phyloP scores from a whole-genome alignment of 257 asterid genomes.

The Cinchona pubescens region DNA sequence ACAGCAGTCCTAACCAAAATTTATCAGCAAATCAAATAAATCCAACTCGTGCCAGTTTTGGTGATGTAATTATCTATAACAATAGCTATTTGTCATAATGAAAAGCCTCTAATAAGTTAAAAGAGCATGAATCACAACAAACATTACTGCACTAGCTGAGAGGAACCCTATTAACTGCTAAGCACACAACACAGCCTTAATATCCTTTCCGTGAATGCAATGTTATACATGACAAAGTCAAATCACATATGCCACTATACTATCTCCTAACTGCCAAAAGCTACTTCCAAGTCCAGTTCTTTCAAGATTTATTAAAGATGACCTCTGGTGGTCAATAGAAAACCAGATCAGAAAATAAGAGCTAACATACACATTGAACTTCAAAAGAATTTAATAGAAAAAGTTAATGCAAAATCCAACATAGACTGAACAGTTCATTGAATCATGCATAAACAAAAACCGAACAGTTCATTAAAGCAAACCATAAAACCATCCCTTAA shows the following conservation, averaged over 20 bases:
- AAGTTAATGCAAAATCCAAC: neutral
- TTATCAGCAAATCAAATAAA: neutral
- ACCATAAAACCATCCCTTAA: neutral
- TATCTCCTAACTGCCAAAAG: neutral
- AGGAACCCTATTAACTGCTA: neutral
- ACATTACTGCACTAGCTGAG: neutral
- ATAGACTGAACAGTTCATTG: neutral
- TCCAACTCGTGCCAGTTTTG: slow-evolving; percentile 2
- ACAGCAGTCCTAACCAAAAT: neutral
- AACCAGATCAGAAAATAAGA: neutral
- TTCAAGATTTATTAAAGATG: neutral
- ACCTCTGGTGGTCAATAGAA: neutral
- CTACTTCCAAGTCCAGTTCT: neutral
- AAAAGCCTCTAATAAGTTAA: neutral
- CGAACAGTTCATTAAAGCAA: neutral
- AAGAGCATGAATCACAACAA: neutral
- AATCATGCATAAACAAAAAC: neutral
- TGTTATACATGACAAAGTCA: neutral
- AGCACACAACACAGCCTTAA: neutral
- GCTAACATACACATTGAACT: neutral
- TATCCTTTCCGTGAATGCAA: slow-evolving; percentile 1
- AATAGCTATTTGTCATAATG: neutral
- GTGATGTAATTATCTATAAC: no score
- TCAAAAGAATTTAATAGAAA: neutral
- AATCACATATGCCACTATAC: neutral